Percentiles rank a stretch among this genome's conserved stretches.
phyloP scores from a whole-genome alignment of 228 moss, liverwort and hornwort species.

The Sphagnum fallax region DNA sequence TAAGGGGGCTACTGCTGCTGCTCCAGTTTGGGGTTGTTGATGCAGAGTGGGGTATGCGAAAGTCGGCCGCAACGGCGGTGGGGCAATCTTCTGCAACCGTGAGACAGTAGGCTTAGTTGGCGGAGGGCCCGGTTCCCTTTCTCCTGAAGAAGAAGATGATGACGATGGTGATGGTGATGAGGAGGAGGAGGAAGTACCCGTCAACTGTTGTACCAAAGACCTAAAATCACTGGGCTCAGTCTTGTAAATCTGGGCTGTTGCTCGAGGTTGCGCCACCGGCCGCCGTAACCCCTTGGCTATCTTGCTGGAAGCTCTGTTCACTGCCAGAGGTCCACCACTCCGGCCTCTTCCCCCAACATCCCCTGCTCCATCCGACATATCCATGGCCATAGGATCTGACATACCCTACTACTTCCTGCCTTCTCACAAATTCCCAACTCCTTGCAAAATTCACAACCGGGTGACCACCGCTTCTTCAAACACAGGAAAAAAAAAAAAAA shows the following conservation, averaged over 20 bases:
- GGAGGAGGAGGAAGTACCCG: slow-evolving; percentile 38
- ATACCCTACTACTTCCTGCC: too few relatives aligned
- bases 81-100: slow-evolving; percentile 37
- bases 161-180: too few relatives aligned
- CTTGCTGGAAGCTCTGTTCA: slow-evolving; percentile 69
- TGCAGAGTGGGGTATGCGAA: slow-evolving; percentile 23
- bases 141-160: too few relatives aligned
- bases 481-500: too few relatives aligned
- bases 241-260: slow-evolving; percentile 88
- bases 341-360: too few relatives aligned
- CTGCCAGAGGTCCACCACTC: slow-evolving; percentile 41
- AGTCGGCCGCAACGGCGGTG: slow-evolving; percentile 42
- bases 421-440: too few relatives aligned
- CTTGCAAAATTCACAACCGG: too few relatives aligned
- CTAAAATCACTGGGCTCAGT: slow-evolving; percentile 82
- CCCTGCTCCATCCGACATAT: too few relatives aligned
- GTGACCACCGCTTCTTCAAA: too few relatives aligned
- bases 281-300: slow-evolving; percentile 77
- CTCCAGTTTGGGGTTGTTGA: neutral
- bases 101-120: slow-evolving; percentile 46
- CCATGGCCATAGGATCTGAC: too few relatives aligned
- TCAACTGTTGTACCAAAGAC: slow-evolving; percentile 77
- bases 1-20: slow-evolving; percentile 8
- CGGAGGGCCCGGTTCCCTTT: slow-evolving; percentile 18
- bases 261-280: slow-evolving; percentile 71